Conservation (phyloP, 352 stramenopile genomes). For the Globisporangium cylindrosporum region DNA sequence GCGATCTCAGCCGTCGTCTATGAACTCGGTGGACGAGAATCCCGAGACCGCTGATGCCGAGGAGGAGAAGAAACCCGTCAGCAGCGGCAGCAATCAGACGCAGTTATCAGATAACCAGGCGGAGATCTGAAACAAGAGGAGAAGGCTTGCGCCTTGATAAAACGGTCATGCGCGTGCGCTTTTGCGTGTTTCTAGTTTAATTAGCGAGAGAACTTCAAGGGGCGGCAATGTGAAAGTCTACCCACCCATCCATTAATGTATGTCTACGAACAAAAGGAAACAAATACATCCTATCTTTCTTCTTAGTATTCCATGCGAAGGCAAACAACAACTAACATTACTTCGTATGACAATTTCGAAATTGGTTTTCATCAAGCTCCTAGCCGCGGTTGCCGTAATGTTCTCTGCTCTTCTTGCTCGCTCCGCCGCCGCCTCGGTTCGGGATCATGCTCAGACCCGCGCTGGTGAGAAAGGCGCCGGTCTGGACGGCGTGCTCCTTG, state of each 20-base stretch:
- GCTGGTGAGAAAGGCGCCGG: background rate
- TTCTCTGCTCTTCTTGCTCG: constrained; percentile 6
- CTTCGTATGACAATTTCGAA: background rate
- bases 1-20: constrained; percentile 14
- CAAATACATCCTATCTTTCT: background rate
- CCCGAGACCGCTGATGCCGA: constrained; percentile 15
- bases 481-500: constrained; percentile 28
- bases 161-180: background rate
- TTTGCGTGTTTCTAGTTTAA: constrained; percentile 1
- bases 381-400: constrained; percentile 3
- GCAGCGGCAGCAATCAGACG: background rate
- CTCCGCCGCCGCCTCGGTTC: background rate
- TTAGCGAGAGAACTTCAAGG: background rate
- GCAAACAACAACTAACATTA: background rate
- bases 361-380: background rate
- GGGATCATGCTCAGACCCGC: constrained; percentile 3
- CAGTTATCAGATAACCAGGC: constrained; percentile 32
- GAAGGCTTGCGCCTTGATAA: constrained; percentile 1
- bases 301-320: background rate
- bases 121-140: constrained; percentile 35
- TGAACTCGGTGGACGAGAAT: constrained; percentile 24
- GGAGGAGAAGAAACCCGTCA: constrained; percentile 8
- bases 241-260: background rate
- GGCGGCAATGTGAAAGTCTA: background rate
- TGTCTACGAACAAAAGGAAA: background rate